phyloP scores from a whole-genome alignment of 1,284 basidiomycete genomes.

The Coniophora puteana region DNA sequence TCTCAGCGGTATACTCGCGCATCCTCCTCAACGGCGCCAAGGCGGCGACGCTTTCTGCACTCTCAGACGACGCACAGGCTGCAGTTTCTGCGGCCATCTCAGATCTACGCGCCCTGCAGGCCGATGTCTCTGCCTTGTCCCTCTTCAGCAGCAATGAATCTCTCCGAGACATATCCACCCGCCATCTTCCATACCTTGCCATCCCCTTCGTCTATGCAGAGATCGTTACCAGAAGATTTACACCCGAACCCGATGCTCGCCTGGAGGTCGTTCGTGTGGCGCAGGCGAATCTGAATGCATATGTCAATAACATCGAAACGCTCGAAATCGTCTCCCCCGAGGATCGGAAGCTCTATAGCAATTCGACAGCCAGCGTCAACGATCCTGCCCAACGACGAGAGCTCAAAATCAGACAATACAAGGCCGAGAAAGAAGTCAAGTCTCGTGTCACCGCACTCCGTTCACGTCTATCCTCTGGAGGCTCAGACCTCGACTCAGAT shows the following conservation, averaged over 20 bases:
- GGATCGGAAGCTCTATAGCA: conserved; percentile 54
- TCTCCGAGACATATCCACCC: conserved; percentile 81
- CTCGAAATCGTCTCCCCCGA: conserved; percentile 69
- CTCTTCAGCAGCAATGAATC: conserved; percentile 87
- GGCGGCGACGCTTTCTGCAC: conserved; percentile 42
- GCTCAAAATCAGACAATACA: conserved; percentile 85
- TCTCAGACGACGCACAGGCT: conserved; percentile 50
- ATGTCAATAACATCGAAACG: conserved; percentile 54
- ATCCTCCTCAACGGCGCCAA: conserved; percentile 41
- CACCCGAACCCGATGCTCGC: conserved; percentile 57
- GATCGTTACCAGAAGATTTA: conserved; percentile 63
- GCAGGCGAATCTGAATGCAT: conserved; percentile 58
- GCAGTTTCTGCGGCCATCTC: conserved; percentile 32
- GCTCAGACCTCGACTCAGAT: too few species aligned
- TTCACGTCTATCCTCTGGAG: conserved; percentile 38
- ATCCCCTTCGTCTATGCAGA: conserved; percentile 75
- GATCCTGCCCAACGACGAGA: conserved; percentile 76
- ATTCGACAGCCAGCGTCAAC: conserved; percentile 41
- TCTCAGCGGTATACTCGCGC: conserved; percentile 40
- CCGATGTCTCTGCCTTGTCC: conserved; percentile 54
- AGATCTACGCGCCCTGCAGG: conserved; percentile 49
- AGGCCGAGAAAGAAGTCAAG: conserved; percentile 77
- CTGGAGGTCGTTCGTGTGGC: conserved; percentile 28
- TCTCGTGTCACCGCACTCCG: conserved; percentile 59
- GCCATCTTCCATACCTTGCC: conserved; percentile 77